Evolutionary conservation across 371 early-diverging fungal species (phyloP).

Genomic region (Syncephalastrum monosporum): DNA sequence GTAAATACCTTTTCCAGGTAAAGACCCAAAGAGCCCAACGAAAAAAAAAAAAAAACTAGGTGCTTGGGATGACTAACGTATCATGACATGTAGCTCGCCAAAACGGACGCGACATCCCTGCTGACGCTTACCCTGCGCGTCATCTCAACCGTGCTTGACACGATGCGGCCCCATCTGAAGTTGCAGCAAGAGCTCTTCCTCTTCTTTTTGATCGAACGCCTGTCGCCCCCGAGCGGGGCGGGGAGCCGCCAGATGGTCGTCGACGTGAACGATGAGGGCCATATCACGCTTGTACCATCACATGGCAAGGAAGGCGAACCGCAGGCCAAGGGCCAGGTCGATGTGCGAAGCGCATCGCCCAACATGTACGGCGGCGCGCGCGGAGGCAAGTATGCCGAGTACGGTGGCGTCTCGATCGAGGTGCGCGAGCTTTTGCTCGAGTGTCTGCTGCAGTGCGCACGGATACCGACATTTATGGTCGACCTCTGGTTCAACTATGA

Average conservation of each 20-base stretch:
- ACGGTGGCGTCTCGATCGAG: slow-evolving; percentile 63
- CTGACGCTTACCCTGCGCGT: slow-evolving; percentile 64
- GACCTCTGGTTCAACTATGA: slow-evolving; percentile 96
- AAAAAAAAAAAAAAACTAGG: too few relatives aligned
- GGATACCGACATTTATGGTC: slow-evolving; percentile 73
- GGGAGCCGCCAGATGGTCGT: slow-evolving; percentile 31
- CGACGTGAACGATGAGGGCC: slow-evolving; percentile 44
- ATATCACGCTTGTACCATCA: slow-evolving; percentile 23
- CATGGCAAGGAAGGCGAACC: slow-evolving; percentile 4
- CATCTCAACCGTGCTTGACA: slow-evolving; percentile 74
- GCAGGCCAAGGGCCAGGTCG: slow-evolving; percentile 14
- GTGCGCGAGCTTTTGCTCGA: slow-evolving; percentile 83
- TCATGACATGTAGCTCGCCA: slow-evolving; percentile 40
- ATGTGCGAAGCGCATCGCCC: slow-evolving; percentile 41
- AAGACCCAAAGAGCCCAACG: not conserved
- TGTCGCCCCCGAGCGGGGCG: slow-evolving; percentile 50
- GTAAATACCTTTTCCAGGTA: slow-evolving; percentile 85
- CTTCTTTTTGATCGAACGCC: slow-evolving; percentile 71
- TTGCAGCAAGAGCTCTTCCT: slow-evolving; percentile 79
- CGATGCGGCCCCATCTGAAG: slow-evolving; percentile 66
- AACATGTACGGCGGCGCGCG: slow-evolving; percentile 37
- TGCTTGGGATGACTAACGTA: too few relatives aligned
- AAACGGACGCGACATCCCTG: slow-evolving; percentile 61
- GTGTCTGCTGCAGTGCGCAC: slow-evolving; percentile 69
- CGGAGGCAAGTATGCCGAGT: slow-evolving; percentile 37